A percentile compares a stretch with the other conserved stretches of the same genome.
Evolutionary conservation across 2,329 filamentous ascomycete species (phyloP).

Genomic region (Exophiala dermatitidis): DNA sequence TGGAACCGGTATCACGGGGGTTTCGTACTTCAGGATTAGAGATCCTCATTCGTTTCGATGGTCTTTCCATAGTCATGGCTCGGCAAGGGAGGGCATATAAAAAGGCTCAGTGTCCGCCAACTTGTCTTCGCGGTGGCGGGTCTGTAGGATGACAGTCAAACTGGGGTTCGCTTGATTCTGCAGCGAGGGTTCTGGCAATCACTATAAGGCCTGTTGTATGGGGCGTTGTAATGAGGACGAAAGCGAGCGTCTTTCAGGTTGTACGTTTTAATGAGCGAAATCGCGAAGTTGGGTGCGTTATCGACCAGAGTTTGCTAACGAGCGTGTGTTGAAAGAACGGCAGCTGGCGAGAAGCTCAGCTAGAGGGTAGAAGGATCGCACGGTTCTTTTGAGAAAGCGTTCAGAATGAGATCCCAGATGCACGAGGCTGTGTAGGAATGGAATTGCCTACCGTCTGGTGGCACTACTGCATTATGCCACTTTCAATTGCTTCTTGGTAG

Average conservation of each 20-base stretch:
- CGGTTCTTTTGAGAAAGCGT: constrained; percentile 8
- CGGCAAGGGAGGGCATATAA: constrained; percentile 1
- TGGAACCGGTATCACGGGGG: constrained; percentile 20
- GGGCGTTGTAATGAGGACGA: not conserved
- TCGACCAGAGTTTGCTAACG: not conserved
- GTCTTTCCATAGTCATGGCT: constrained; percentile 21
- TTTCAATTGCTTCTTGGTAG: not conserved
- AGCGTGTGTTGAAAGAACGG: constrained; percentile 6
- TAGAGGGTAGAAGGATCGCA: constrained; percentile 1
- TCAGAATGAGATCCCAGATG: constrained; percentile 3
- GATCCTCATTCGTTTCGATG: constrained; percentile 24
- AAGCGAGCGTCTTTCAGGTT: not conserved
- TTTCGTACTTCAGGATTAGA: constrained; percentile 22
- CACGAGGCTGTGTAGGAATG: constrained; percentile 9
- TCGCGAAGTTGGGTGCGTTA: not conserved
- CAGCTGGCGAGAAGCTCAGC: constrained; percentile 14
- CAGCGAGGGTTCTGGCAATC: too few species aligned
- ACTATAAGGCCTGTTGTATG: too few species aligned
- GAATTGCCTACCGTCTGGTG: constrained; percentile 5
- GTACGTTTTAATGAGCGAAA: not conserved
- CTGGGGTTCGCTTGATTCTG: too few species aligned
- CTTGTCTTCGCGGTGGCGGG: too few species aligned
- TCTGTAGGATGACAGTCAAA: too few species aligned
- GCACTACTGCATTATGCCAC: constrained; percentile 5
- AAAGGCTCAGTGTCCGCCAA: too few species aligned